Evolutionary conservation across 1,284 basidiomycete species (phyloP), one percentile per base, ranked within the genome.

Genomic region (Neotropicomus parvogracilis): DNA sequence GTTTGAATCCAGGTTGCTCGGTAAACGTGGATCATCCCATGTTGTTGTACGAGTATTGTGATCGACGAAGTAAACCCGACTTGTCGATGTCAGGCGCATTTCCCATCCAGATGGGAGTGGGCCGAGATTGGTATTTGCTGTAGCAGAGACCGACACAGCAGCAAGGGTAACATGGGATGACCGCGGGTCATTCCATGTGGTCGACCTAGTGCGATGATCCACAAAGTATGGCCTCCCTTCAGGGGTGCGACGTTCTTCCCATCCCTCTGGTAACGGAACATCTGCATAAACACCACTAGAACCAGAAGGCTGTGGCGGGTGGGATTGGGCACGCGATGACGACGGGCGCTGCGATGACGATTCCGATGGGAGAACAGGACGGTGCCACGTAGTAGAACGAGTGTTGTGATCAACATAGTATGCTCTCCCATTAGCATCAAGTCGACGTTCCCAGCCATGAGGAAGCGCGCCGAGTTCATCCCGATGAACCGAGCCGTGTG

Each of bases 141-240:
- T 81, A 19, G 85, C 86, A 63, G 88, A 85, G 68, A 88, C 85
- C 19, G 93, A 85, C 33, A 53, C 53, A 34, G 63, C 36, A 17
- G 58, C 43, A 27, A 51, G 37, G 19, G 64, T 54, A 19, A 60
- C 54, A 24, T 65, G 62, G n/a, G 62, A 64, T 8, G 65, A 62
- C 44, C 95, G 85, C 4, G 97, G 97, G 68, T 99, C 97, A 27
- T 93, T 93, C 95, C 95, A 99, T 19, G 95, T 98, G 14, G 95
- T 98, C 29, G 94, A 97, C 21, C 97, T 83, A 0, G 92, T 94
- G 66, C 91, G 91, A 73, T 97, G 93, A 63, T 95, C 91, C 24
- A 99, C 95, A 66, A 97, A 98, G 75, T 98, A 99, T 1, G 95
- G 92, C 40, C 97, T 80, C 6, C 95, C 95, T 70, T 98, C 94